phyloP scores from a whole-genome alignment of 139 green algal genomes.

The Chlamydomonas incerta region DNA sequence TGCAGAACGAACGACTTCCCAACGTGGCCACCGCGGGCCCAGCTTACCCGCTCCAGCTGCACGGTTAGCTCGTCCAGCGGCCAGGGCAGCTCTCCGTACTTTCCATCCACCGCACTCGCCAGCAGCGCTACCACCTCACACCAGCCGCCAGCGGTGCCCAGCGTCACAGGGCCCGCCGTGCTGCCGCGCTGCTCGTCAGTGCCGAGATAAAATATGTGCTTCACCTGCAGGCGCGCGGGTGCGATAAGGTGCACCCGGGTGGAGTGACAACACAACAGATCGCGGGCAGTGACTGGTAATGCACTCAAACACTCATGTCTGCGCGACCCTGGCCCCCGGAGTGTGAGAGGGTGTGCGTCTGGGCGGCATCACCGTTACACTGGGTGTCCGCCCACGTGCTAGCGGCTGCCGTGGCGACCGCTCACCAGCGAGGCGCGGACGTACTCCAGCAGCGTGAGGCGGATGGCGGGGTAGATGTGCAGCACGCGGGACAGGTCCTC shows the following conservation, averaged over 20 bases:
- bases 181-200: neutral
- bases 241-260: too few relatives aligned
- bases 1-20: too few relatives aligned
- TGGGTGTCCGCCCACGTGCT: too few relatives aligned
- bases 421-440: slow-evolving; percentile 1
- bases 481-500: slow-evolving; percentile 26
- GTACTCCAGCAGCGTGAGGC: slow-evolving; percentile 12
- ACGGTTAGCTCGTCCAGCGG: neutral
- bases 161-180: too few relatives aligned
- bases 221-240: neutral
- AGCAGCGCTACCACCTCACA: slow-evolving; percentile 23
- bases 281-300: too few relatives aligned
- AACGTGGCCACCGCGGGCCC: too few relatives aligned
- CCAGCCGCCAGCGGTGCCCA: neutral
- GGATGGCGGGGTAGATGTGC: slow-evolving; percentile 27
- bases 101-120: neutral
- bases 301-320: too few relatives aligned
- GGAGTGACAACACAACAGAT: too few relatives aligned
- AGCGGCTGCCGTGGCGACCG: too few relatives aligned
- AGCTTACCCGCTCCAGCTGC: slow-evolving; percentile 6
- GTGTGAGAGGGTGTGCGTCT: too few relatives aligned
- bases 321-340: too few relatives aligned
- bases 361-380: too few relatives aligned
- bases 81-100: neutral
- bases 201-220: neutral